Evolutionary conservation across 306 rosid genomes (phyloP), one percentile per base, ranked within the genome.

Genomic region (Ormosia semicastrata): DNA sequence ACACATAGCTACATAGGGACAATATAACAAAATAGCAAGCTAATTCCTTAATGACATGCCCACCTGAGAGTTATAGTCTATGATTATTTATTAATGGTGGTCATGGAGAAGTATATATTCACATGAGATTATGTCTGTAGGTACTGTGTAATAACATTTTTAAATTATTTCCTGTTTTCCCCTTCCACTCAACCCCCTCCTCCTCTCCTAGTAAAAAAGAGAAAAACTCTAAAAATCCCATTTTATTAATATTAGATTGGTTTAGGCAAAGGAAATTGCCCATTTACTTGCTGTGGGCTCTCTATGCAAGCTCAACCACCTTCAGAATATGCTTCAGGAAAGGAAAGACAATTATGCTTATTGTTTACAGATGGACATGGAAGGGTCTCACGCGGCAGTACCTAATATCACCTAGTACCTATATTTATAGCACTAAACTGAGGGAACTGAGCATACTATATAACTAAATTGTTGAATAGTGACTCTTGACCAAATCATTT

Each of bases 371-470:
- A 83, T 73, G 36, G 63, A 8, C 36, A 81, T 18, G 53, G 65
- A 58, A 63, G 43, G 76, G 6, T 70, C 41, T 50, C 50, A 56
- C 33, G 8, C 58, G 56, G 53, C 59, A 63, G 36, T 65, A 56
- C 71, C 62, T 34, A 75, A 49, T 72, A 40, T 36, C 52, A 70
- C 77, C 85, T 75, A 62, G 82, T 79, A 79, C 79, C 62, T 83
- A 76, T 65, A 57, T 65, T 69, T 70, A 56, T 68, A 67, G 73
- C 66, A 78, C 71, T 84, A 66, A 63, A 34, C 39, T 36, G 76
- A 14, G 66, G 73, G 15, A 58, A 58, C 52, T 12, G 72, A 64
- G 46, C 69, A 68, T 68, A 30, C 81, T 50, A 3, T 52, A 14
- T 11, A 66, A 66, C 81, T 68, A 40, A 40, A 24, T 49, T 36